Conservation (phyloP, 495 filamentous ascomycete species). For the Aspergillus bertholletiae region DNA sequence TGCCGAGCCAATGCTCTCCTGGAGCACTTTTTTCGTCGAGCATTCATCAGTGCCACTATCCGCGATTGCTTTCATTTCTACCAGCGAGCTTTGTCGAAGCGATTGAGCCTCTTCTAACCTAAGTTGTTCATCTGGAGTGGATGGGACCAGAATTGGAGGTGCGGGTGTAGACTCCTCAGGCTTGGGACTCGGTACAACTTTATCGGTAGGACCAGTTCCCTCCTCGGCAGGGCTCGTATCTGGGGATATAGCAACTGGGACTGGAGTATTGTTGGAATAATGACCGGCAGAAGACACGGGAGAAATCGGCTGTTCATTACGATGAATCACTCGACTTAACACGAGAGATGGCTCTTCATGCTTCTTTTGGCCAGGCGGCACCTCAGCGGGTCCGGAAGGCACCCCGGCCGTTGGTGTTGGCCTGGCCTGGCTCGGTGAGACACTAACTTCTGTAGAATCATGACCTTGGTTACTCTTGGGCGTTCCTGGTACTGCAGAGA, state of each 20-base stretch:
- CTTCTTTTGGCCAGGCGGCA: constrained; percentile 22
- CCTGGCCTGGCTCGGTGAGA: constrained; percentile 16
- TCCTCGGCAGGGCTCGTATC: constrained; percentile 42
- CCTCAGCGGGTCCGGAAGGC: constrained; percentile 14
- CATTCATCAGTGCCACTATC: constrained; percentile 12
- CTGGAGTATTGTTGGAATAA: constrained; percentile 41
- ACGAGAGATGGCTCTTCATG: constrained; percentile 29
- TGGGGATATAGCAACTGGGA: constrained; percentile 33
- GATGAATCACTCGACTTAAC: constrained; percentile 22
- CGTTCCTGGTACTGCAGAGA: constrained; percentile 17
- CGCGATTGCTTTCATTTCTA: constrained; percentile 16
- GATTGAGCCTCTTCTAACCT: constrained; percentile 48
- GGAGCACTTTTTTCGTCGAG: constrained; percentile 23
- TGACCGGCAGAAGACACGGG: constrained; percentile 42
- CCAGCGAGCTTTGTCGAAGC: constrained; percentile 24
- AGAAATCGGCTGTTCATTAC: constrained; percentile 39
- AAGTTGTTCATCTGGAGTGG: constrained; percentile 49
- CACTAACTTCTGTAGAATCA: constrained; percentile 13
- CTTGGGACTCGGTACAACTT: constrained; percentile 22
- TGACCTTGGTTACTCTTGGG: constrained; percentile 23
- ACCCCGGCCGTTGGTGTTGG: constrained; percentile 12
- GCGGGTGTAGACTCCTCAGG: constrained; percentile 17
- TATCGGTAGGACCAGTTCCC: constrained; percentile 22
- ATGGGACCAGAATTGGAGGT: constrained; percentile 28
- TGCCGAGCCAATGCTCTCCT: constrained; percentile 18